Base-by-base conservation (phyloP, 139 green algal species). In the Micractinium sp. region DNA sequence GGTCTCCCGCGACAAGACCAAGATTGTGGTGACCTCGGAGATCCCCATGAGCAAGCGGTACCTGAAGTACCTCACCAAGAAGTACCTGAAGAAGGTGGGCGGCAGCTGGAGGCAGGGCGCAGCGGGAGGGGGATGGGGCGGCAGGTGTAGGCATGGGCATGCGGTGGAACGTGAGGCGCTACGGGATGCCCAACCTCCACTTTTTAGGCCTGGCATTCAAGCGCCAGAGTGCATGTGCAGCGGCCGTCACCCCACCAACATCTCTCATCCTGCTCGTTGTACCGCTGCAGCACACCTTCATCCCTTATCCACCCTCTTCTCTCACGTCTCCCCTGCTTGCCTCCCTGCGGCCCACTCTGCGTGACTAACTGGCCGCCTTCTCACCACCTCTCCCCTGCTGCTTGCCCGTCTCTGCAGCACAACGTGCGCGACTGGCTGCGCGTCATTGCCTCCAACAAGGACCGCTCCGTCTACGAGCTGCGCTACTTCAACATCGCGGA, bases 61-160 rank as follows among this genome's bases (percentile, higher is more conserved):
- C 90, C 93, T 99, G 78, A 99, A 99, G 95, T 99, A 99, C 95
- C 92, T 99, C 81, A 99, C 98, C 39, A 99, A 99, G 97, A 99
- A 99, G 95, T 99, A 98, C 96, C 90, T 99, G 92, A 99, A 99
- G 95, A 99, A 99, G 67, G 69, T 80, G 39, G 4, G 83, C 19
- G 67, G 67, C 38, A 33, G 83, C 29, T 47, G 47, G 33, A 5
- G 5, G 63, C 63, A 71, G n/a, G 23, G 67, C 23, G 27, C 63
- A 31, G 63, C 63, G 25, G 25, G 9, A 2, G 19, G 63, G 63
- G 63, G 2, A 71, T 12, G 12, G 63, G 2, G 22, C 63, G 47
- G 47, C 47, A 56, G 47, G 9, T 56, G 47, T 16, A 56, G 47
- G 47, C 47, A 56, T 5, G 47, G 47, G 47, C 47, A 56, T 56